Conservation (phyloP, 73 alveolate genomes). For the Tetrahymena borealis region DNA sequence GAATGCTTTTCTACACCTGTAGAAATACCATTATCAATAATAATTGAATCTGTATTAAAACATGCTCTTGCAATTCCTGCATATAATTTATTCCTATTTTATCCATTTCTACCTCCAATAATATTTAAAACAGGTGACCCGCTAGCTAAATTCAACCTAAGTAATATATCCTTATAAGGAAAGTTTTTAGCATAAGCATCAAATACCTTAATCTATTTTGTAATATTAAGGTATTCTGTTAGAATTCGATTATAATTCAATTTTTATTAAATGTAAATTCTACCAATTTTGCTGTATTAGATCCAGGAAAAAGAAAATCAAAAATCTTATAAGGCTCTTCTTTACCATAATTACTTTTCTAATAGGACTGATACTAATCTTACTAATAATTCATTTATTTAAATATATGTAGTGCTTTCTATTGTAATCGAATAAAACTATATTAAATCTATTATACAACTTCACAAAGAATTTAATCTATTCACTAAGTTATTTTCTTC, state of each 20-base stretch:
- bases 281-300: constrained; percentile 23
- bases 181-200: constrained; percentile 13
- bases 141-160: constrained; percentile 8
- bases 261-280: background rate
- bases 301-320: constrained; percentile 34
- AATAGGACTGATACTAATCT: background rate
- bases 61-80: constrained; percentile 98
- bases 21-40: constrained; percentile 88
- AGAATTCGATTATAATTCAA: background rate
- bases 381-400: background rate
- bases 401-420: background rate
- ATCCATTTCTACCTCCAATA: constrained; percentile 85
- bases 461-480: too few species aligned
- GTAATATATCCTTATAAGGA: constrained; percentile 19
- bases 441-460: too few species aligned
- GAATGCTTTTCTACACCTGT: constrained; percentile 92
- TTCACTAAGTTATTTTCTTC: too few species aligned
- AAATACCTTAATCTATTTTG: background rate
- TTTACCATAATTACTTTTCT: background rate
- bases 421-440: background rate
- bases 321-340: background rate
- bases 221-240: background rate
- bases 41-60: constrained; percentile 85
- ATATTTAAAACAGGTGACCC: constrained; percentile 64
- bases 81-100: constrained; percentile 73